Evolutionary conservation across 805 yeast species (phyloP), one percentile per base, ranked within the genome.

Genomic region (Starmerella gropengiesseri): DNA sequence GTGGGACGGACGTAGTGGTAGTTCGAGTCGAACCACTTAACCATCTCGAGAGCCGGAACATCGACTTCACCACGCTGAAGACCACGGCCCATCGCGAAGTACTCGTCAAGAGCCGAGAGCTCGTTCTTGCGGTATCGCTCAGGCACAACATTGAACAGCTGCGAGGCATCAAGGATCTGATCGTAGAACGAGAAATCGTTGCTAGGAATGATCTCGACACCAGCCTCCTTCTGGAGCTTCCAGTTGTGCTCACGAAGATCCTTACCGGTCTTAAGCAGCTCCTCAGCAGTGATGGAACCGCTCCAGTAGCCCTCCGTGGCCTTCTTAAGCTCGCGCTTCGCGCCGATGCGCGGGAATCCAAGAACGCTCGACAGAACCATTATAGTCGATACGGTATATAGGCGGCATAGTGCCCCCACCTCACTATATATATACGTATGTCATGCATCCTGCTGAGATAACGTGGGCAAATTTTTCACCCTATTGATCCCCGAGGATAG

Each of bases 51-150:
- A 60, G 98, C 98, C 52, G 97, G 89, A 50, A 91, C 98, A 68
- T 91, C 98, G 58, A 91, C 95, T 56, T 94, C 94, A 58, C 80
- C 75, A 73, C 91, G 84, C 75, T 91, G 98, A 67, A 91, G 76
- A 79, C 98, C 98, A 78, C 98, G 86, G 71, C 97, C 98, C 97
- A 91, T 91, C 63, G 98, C 98, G 66, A 91, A 91, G 61, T 83
- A 70, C 51, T 85, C 83, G 70, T 91, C 98, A 57, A 91, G 74
- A 65, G 85, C 79, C 55, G 85, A 76, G 65, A 91, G 77, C 60
- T 80, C 77, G 70, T 73, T 84, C 75, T 91, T 81, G 70, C 89
- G 73, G 80, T 91, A 91, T 71, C 97, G 82, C 60, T 85, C 93
- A 65, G 98, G 98, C 64, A 91, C 75, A 57, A 79, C 96, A 63